Percentiles rank a stretch among this genome's conserved stretches.
phyloP scores from a whole-genome alignment of 257 asterid genomes.

The Knoxia roxburghii region DNA sequence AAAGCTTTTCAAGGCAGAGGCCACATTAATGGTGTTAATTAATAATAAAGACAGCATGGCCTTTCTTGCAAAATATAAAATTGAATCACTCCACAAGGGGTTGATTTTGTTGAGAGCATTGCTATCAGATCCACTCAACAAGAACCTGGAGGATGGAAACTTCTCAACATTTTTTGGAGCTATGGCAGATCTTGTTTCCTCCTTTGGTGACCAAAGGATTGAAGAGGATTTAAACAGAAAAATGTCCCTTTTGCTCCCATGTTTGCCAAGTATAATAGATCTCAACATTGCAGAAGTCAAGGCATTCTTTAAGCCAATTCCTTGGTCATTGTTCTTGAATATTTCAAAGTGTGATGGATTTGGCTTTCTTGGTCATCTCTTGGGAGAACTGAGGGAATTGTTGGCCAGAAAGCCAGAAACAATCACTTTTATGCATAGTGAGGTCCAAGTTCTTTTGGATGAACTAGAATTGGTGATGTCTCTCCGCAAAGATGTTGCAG shows the following conservation, averaged over 20 bases:
- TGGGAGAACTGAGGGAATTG: conserved; percentile 12
- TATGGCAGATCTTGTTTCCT: neutral
- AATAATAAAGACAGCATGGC: neutral
- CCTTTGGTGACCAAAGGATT: neutral
- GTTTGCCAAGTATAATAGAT: neutral
- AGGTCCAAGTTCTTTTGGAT: neutral
- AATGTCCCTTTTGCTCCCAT: neutral
- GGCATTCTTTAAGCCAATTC: neutral
- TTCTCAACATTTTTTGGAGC: neutral
- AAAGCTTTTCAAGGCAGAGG: neutral
- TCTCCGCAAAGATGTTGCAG: neutral
- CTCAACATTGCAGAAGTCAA: neutral
- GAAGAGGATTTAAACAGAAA: neutral
- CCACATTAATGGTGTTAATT: neutral
- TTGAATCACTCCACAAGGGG: conserved; percentile 2
- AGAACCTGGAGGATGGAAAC: neutral
- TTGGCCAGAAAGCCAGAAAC: neutral
- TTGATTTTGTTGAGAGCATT: neutral
- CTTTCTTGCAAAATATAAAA: neutral
- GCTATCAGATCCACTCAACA: neutral
- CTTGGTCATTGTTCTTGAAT: neutral
- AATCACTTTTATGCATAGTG: neutral
- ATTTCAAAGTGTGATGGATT: no score
- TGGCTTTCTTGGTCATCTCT: conserved; percentile 4
- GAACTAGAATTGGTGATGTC: neutral